Base-by-base conservation (phyloP, 2,329 filamentous ascomycete species). In the Ophiostoma himal-ulmi region DNA sequence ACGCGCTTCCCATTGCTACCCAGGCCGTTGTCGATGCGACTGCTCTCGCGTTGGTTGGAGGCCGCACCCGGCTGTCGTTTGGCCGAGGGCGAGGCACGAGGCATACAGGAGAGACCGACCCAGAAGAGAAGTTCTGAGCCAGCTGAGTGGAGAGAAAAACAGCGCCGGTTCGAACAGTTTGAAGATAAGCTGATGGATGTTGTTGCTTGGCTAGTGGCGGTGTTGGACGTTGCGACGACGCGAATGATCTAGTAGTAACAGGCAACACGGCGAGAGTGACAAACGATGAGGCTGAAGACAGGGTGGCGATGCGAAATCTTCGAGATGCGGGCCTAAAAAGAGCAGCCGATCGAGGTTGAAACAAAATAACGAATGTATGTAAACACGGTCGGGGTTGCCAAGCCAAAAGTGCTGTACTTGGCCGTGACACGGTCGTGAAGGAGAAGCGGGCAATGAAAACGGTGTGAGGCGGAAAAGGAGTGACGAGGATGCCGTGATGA, bases 11-110 rank as follows among this genome's bases (percentile, higher is more conserved):
- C 90, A 69, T 91, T 88, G 77, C 89, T 89, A 85, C 93, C 90
- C 80, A 93, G 85, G 78, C 92, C 93, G 89, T 92, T 93, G 82
- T 97, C 93, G 82, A 96, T 91, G 80, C 91, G 88, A 77, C 84
- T 87, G 81, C 84, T 87, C 81, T 90, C 90, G 82, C 88, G 88
- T 80, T 89, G 85, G 82, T 84, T 90, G 75, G 65, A 67, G 39
- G 81, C 81, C 78, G 83, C 83, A 81, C 83, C 84, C 82, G 84
- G 83, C 80, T 87, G 84, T 86, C 85, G 85, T 84, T 88, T 88
- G 79, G 82, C 79, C 79, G 83, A 83, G 79, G 81, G 82, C 76
- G 84, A 82, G 77, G 82, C 83, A 79, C 86, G 86, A 88, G 86
- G 85, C 86, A 88, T 88, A 84, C 84, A 77, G 77, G 77, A 79